A percentile compares a stretch with the other conserved stretches of the same genome.
Evolutionary conservation across 768 basidiomycete genomes (phyloP).

Genomic region (Serpula lacrymans): DNA sequence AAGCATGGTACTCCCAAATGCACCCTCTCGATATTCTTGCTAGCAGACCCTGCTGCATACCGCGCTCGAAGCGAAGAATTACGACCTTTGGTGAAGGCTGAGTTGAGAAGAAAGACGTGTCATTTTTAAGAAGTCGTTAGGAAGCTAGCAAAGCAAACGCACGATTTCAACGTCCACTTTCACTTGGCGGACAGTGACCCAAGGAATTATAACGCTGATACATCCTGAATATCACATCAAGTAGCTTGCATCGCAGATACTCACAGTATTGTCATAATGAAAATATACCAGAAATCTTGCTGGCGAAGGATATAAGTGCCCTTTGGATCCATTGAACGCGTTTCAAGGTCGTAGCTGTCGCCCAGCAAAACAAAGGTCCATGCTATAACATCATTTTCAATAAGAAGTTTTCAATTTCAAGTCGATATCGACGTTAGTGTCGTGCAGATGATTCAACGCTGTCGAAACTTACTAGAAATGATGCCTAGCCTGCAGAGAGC

Average conservation of each 20-base stretch:
- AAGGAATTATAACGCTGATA: conserved; percentile 34
- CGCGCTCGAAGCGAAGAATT: conserved; percentile 38
- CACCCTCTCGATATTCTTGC: conserved; percentile 37
- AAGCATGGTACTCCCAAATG: conserved; percentile 44
- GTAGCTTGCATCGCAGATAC: conserved; percentile 12
- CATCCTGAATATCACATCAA: conserved; percentile 1
- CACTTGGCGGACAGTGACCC: conserved; percentile 38
- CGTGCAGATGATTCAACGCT: no score
- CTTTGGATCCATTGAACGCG: conserved; percentile 30
- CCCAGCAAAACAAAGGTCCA: conserved; percentile 42
- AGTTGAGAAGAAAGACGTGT: conserved; percentile 2
- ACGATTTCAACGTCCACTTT: conserved; percentile 40
- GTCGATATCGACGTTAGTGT: no score
- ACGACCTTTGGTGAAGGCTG: conserved; percentile 43
- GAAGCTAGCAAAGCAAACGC: conserved; percentile 11
- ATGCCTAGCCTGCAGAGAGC: conserved; percentile 24
- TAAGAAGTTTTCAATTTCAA: no score
- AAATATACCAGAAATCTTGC: conserved; percentile 42
- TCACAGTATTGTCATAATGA: conserved; percentile 39
- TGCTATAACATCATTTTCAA: conserved; percentile 14
- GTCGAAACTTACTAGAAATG: conserved; percentile 23
- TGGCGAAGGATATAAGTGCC: conserved; percentile 30
- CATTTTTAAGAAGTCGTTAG: neutral
- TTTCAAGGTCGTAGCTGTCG: conserved; percentile 34
- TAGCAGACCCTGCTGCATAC: conserved; percentile 45